A percentile compares a stretch with the other conserved stretches of the same genome.
These are phyloP conservation scores for Trichoderma sp. DNA, from an alignment of 2,329 filamentous ascomycete species.

Conservation along the genomic window DNA sequence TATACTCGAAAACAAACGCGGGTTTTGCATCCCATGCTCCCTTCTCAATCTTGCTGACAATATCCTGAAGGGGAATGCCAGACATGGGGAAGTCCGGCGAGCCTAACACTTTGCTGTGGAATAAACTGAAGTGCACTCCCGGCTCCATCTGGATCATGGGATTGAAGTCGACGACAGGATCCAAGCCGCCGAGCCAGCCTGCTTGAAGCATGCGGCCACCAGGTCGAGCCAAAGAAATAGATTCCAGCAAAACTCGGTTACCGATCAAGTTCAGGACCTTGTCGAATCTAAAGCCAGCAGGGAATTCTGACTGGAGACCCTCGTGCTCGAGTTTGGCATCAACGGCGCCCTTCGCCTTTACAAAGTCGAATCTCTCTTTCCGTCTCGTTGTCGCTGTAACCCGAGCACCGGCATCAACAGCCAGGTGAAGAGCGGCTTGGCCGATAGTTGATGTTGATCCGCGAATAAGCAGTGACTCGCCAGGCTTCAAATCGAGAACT, in stretches of 20 bases:
- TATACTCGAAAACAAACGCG: constrained; percentile 32
- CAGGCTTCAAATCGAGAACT: not conserved
- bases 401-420: constrained; percentile 9
- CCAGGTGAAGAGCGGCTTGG: constrained; percentile 14
- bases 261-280: constrained; percentile 12
- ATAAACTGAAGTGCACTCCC: constrained; percentile 46
- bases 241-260: constrained; percentile 15
- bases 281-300: constrained; percentile 4
- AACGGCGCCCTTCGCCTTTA: not conserved
- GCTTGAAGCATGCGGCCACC: constrained; percentile 16
- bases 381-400: constrained; percentile 12
- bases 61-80: constrained; percentile 38
- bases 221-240: constrained; percentile 1
- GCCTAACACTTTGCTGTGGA: constrained; percentile 40
- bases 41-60: constrained; percentile 37
- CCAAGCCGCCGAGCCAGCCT: constrained; percentile 29
- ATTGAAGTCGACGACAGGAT: constrained; percentile 38
- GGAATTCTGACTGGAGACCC: not conserved
- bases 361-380: not conserved
- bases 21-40: constrained; percentile 35
- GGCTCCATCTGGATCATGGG: constrained; percentile 43
- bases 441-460: constrained; percentile 18
- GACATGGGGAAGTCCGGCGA: constrained; percentile 36
- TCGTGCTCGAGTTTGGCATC: constrained; percentile 9
- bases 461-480: constrained; percentile 11